Base-by-base conservation (phyloP, 495 filamentous ascomycete genomes). In the Penicillium maclennaniae region DNA sequence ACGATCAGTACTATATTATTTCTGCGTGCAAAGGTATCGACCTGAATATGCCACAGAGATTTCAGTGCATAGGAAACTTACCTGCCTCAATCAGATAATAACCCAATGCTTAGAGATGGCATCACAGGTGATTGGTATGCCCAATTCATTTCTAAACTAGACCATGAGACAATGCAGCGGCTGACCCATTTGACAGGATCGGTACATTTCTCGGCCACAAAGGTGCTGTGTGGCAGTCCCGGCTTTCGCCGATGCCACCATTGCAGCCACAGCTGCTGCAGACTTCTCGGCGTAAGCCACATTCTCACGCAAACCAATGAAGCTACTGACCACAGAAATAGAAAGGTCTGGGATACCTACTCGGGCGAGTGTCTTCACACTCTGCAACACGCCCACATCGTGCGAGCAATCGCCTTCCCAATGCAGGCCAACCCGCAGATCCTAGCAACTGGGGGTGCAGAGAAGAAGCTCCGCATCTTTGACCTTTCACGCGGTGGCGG, bases 151-250 rank as follows among this genome's bases (percentile, higher is more conserved):
- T 21, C 37, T 20, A 42, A 15, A 20, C 16, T 14, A 17, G 4
- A 10, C 17, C 49, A 16, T 27, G 41, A 40, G 27, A 41, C n/a
- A n/a, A n/a, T 48, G 38, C 48, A 27, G 28, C 17, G 25, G 36
- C 34, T 48, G 53, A 53, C 31, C 43, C 46, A 37, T 50, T 37
- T 6, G 20, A 7, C 54, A 88, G 88, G 93, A 97, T 98, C 56
- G 93, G 93, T 34, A 98, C 95, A 36, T 97, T 97, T 63, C 83
- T 98, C 47, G 92, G 93, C 41, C 93, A 98, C 74, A 97, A 98
- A 75, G 93, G 93, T 54, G 93, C 93, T 16, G 91, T 96, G 45
- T 98, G 92, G 89, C 91, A 96, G 76, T 87, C 91, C 23, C 82
- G 92, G 48, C 80, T 97, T 10, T 96, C 91, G 82, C 87, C 21